phyloP scores from a whole-genome alignment of 2,329 filamentous ascomycete genomes.

The Anthostomella pinea region DNA sequence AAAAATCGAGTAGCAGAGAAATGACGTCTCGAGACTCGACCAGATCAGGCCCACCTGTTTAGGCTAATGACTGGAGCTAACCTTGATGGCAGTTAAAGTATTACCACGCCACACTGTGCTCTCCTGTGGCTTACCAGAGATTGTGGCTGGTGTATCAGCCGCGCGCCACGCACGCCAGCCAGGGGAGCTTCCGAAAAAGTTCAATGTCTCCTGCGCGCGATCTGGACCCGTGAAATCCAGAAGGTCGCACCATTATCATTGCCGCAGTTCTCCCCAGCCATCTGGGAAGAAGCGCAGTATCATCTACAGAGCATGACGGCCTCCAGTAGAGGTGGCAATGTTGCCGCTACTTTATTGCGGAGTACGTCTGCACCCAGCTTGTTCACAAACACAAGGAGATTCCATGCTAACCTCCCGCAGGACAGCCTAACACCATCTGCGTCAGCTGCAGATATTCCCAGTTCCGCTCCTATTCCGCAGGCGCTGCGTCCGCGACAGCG shows the following conservation, averaged over 20 bases:
- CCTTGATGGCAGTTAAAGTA: too few relatives aligned
- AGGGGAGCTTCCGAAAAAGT: slow-evolving; percentile 26
- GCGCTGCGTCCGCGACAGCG: slow-evolving; percentile 32
- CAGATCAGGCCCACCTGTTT: too few relatives aligned
- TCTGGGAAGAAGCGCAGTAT: slow-evolving; percentile 13
- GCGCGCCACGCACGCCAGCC: background rate
- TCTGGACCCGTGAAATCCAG: slow-evolving; percentile 4
- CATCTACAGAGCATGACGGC: slow-evolving; percentile 45
- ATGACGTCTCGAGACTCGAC: too few relatives aligned
- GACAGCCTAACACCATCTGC: slow-evolving; percentile 37
- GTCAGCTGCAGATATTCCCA: slow-evolving; percentile 30
- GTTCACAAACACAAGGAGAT: slow-evolving; percentile 1
- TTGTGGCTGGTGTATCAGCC: slow-evolving; percentile 7
- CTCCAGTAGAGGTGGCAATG: slow-evolving; percentile 54
- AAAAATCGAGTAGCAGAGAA: background rate
- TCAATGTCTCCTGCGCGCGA: slow-evolving; percentile 18
- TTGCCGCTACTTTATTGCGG: slow-evolving; percentile 47
- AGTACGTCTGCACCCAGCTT: slow-evolving; percentile 39
- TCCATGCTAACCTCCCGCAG: slow-evolving; percentile 10
- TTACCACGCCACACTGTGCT: background rate
- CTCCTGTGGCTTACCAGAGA: too few relatives aligned
- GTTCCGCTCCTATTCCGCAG: slow-evolving; percentile 34
- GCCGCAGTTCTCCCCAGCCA: slow-evolving; percentile 8
- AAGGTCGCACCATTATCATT: slow-evolving; percentile 12
- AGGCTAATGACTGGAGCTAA: too few relatives aligned